Evolutionary conservation across 1,139 yeast genomes (phyloP), one percentile per base, ranked within the genome.

Genomic region (Kazachstania sp.): DNA sequence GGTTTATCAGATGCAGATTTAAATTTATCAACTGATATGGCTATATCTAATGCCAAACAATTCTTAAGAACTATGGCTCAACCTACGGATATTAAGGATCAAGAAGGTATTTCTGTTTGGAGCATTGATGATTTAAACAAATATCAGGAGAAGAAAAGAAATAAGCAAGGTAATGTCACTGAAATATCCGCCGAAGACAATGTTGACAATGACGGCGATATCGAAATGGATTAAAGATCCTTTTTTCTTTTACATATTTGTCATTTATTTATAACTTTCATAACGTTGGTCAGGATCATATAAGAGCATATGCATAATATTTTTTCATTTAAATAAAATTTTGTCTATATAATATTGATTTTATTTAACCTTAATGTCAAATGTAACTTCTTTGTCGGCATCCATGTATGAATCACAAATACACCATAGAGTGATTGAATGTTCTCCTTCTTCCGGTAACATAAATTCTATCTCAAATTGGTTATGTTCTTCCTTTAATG

Each of bases 61-160:
- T 92, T 92, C 61, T 72, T 92, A 61, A 73, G 97, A 57, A 83
- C 90, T 3, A 80, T 90, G 77, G 97, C 98, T 0, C 99, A 92
- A 65, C 97, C 98, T 0, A 74, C 87, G 1, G 82, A 88, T 60
- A 86, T 88, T 1, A 82, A 85, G 54, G 97, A 92, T 61, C 95
- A 86, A 63, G 95, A 88, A 58, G 97, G 97, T 41, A 84, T 90
- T 3, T 84, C 95, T 15, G 95, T 94, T 18, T 92, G 98, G 98
- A 83, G 82, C 52, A 54, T 81, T 30, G 81, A 80, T 32, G 94
- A 88, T 59, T 69, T 90, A 48, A 70, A 77, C 51, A 69, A 67
- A 26, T 78, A 74, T 62, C 96, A 88, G 64, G 66, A 68, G 44
- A 78, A 77, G 47, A 80, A 78, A 45, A 54, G 56, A 46, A 53